Base-by-base conservation (phyloP, 495 filamentous ascomycete genomes). In the Penicillium angulare region DNA sequence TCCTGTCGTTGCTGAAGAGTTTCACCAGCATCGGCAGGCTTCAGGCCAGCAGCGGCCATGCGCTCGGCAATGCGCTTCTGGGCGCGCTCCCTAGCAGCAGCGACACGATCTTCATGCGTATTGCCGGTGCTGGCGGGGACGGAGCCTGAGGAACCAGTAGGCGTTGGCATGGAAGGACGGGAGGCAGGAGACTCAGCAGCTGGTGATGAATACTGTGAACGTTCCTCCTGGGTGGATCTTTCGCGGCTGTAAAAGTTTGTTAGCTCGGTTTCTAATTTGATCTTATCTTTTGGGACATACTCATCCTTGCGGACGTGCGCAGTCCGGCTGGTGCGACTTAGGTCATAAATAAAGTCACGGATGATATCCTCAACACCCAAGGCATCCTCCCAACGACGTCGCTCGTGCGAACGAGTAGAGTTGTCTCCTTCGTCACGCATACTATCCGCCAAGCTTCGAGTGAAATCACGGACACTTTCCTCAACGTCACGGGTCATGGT, bases 51-150 rank as follows among this genome's bases (percentile, higher is more conserved):
- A 39, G 92, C 93, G 36, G 95, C 95, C 55, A 99, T 83, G 42
- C 93, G 84, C 66, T 97, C 95, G n/a, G 92, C 91, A 87, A 99
- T 97, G 38, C 92, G 87, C 63, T 90, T 89, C 67, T 97, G 91
- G 10, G 95, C 95, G 65, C 96, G 92, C 66, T 97, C 90, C 65
- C 93, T 93, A 55, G 97, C 95, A 66, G 91, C 96, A 5, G 95
- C 90, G 21, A 95, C 92, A 33, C 95, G 82, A 53, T 97, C 92
- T 62, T 97, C 91, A 4, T 91, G 85, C 2, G 92, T 95, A 2
- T 86, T 81, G 51, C 95, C 93, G 3, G 86, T 81, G 15, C 66
- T 81, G 51, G 93, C 93, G 3, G 86, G 81, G 15, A 66, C 47
- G 4, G 74, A 73, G 20, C 73, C 65, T 9, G 75, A 65, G 15